Conservation (phyloP, 2,329 filamentous ascomycete genomes). For the Orbilia javanica region DNA sequence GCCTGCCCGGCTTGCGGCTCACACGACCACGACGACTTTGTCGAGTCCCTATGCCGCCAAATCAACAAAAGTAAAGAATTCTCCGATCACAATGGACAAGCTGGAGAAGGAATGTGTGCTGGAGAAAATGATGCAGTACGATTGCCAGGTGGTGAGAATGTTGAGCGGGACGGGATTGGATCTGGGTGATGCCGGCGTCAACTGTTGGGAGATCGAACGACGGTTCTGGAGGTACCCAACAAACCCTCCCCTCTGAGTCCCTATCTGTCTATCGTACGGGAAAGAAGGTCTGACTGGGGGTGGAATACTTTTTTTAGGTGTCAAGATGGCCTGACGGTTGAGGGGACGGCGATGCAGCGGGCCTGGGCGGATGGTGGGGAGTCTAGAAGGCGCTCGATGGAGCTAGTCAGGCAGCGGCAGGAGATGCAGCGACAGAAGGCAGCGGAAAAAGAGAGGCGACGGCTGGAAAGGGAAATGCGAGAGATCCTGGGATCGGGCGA, state of each 20-base stretch:
- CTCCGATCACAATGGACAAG: conserved; percentile 45
- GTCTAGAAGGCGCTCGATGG: conserved; percentile 54
- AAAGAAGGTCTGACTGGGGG: neutral
- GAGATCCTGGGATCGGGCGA: conserved; percentile 45
- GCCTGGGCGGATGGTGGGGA: conserved; percentile 54
- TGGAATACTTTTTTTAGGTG: conserved; percentile 23
- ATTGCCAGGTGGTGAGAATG: conserved; percentile 53
- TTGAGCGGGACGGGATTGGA: conserved; percentile 34
- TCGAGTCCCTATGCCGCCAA: conserved; percentile 35
- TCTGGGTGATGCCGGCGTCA: conserved; percentile 46
- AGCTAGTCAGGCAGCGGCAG: conserved; percentile 43
- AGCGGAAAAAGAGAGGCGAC: conserved; percentile 27
- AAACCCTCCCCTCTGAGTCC: no score
- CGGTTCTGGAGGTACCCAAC: conserved; percentile 50
- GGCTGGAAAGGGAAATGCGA: conserved; percentile 41
- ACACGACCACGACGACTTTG: conserved; percentile 19
- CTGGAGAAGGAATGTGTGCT: conserved; percentile 51
- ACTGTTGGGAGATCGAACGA: conserved; percentile 57
- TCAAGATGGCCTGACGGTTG: conserved; percentile 40
- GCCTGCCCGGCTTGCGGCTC: conserved; percentile 47
- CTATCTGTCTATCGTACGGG: neutral
- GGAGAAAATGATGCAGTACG: conserved; percentile 55
- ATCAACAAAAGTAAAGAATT: conserved; percentile 31
- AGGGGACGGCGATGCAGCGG: conserved; percentile 42
- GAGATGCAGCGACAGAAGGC: conserved; percentile 38